phyloP scores from a whole-genome alignment of 2,329 filamentous ascomycete species.

The Seiridium cupressi region DNA sequence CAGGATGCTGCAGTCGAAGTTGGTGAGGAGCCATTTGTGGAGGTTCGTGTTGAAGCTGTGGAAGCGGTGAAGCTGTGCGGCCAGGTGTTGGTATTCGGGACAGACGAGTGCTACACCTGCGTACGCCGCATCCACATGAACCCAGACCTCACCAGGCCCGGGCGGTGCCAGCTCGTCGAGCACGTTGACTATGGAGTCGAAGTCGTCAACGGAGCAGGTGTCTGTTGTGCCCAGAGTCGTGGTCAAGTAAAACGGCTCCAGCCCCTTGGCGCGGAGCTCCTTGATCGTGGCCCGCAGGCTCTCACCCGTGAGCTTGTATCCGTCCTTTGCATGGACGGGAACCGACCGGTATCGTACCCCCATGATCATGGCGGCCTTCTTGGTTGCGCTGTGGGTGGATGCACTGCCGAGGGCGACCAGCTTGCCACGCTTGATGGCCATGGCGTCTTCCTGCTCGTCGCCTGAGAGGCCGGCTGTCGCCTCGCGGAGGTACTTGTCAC shows the following conservation, averaged over 20 bases:
- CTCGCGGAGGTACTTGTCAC: conserved; percentile 72
- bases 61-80: conserved; percentile 61
- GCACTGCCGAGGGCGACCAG: conserved; percentile 81
- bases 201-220: conserved; percentile 84
- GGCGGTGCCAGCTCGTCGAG: conserved; percentile 33
- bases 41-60: conserved; percentile 95
- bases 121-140: conserved; percentile 92
- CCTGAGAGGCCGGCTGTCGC: conserved; percentile 49
- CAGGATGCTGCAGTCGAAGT: conserved; percentile 82
- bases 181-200: conserved; percentile 61
- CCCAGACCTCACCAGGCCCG: conserved; percentile 64
- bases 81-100: conserved; percentile 74
- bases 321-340: conserved; percentile 57
- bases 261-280: conserved; percentile 63
- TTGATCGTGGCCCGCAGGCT: conserved; percentile 62
- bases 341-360: conserved; percentile 79
- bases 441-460: conserved; percentile 63
- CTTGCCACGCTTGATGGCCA: conserved; percentile 63
- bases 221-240: conserved; percentile 83
- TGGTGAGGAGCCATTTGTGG: conserved; percentile 96
- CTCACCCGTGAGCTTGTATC: conserved; percentile 68
- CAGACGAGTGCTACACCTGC: conserved; percentile 82
- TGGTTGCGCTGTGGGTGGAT: conserved; percentile 78
- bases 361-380: conserved; percentile 83
- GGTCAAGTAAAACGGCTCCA: conserved; percentile 85